Evolutionary conservation across 1,284 basidiomycete species (phyloP).

Genomic region (Cystobasidium slooffiae): DNA sequence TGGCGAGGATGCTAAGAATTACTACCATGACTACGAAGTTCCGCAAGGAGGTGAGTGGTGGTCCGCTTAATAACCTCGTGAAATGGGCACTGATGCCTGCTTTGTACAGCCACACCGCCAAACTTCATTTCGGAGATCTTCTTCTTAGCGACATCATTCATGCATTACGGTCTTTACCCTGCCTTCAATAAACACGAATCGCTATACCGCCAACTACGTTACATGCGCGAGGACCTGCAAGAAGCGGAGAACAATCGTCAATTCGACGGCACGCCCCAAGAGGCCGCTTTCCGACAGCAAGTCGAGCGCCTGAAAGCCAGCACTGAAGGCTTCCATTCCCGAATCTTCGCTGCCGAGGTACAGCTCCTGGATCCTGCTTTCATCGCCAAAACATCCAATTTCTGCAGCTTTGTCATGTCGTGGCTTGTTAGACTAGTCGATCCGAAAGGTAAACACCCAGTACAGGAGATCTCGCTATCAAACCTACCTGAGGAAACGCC

Average conservation of each 20-base stretch:
- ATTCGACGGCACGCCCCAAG: conserved; percentile 59
- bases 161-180: conserved; percentile 81
- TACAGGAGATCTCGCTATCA: conserved; percentile 68
- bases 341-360: conserved; percentile 74
- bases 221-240: conserved; percentile 70
- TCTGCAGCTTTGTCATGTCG: conserved; percentile 86
- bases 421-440: conserved; percentile 96
- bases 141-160: conserved; percentile 80
- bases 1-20: conserved; percentile 76
- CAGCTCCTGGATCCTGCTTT: conserved; percentile 87
- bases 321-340: conserved; percentile 50
- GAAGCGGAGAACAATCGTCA: conserved; percentile 69
- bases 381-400: conserved; percentile 67
- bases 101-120: conserved; percentile 58
- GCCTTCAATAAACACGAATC: conserved; percentile 76
- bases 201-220: conserved; percentile 67
- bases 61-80: not conserved
- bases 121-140: conserved; percentile 98
- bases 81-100: not conserved
- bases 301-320: conserved; percentile 56
- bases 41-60: conserved; percentile 47
- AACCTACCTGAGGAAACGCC: conserved; percentile 79
- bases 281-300: conserved; percentile 48
- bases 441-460: conserved; percentile 77
- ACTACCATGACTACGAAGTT: conserved; percentile 65